Percentiles rank a stretch among this genome's conserved stretches.
phyloP scores from a whole-genome alignment of 1,284 basidiomycete species.

The Pseudozyma hubeiensis region DNA sequence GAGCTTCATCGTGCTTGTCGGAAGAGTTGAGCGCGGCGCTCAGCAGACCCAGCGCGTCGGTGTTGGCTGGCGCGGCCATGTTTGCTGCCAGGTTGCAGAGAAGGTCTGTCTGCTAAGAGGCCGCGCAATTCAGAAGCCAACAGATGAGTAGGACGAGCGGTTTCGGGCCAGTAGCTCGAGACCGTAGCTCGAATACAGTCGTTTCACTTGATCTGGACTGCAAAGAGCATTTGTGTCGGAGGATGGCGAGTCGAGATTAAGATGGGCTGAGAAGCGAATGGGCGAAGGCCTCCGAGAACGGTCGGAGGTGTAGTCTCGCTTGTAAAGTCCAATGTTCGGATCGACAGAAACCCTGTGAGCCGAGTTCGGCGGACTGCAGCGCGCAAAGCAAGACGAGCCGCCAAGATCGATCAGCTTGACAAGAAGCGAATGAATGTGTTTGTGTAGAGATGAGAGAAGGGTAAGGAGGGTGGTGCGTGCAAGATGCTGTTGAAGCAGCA shows the following conservation, averaged over 20 bases:
- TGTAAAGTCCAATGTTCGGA: no score
- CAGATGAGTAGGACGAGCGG: no score
- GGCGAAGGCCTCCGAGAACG: neutral
- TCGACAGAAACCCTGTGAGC: neutral
- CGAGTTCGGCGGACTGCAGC: neutral
- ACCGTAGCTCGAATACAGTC: no score
- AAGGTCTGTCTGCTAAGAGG: neutral
- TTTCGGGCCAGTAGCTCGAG: no score
- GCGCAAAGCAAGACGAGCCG: no score
- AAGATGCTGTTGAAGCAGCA: slow-evolving; percentile 1
- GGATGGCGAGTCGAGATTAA: neutral
- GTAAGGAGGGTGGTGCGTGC: neutral
- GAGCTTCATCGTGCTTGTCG: slow-evolving; percentile 37
- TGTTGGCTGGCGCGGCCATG: slow-evolving; percentile 50
- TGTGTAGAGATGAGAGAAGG: neutral
- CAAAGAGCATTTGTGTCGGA: no score
- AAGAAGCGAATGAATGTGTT: neutral
- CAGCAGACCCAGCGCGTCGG: slow-evolving; percentile 56
- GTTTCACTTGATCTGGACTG: no score
- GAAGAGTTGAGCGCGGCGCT: slow-evolving; percentile 56
- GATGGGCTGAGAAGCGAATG: no score
- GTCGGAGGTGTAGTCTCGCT: neutral
- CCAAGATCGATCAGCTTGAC: no score
- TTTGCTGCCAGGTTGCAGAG: neutral
- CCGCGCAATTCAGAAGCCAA: no score